A percentile compares a stretch with the other conserved stretches of the same genome.
Evolutionary conservation across 2,329 filamentous ascomycete genomes (phyloP).

Genomic region (Colletotrichum sp.): DNA sequence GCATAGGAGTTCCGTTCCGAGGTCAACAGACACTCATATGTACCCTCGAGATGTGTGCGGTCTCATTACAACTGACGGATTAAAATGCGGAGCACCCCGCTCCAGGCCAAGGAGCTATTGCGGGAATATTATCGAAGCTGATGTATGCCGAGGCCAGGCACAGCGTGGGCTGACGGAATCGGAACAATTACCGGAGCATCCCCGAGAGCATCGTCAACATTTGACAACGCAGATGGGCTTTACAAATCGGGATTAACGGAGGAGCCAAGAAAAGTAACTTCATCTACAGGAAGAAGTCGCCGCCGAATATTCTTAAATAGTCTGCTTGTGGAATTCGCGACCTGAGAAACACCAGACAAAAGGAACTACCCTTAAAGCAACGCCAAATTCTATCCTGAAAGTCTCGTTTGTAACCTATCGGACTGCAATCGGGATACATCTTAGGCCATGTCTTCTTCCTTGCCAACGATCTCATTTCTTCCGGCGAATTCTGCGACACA

Average conservation of each 20-base stretch:
- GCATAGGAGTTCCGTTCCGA: fast-evolving
- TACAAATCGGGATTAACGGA: fast-evolving
- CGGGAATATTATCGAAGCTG: background rate
- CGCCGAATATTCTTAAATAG: background rate
- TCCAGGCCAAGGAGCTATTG: background rate
- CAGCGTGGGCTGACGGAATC: background rate
- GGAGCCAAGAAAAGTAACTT: no score
- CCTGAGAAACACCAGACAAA: background rate
- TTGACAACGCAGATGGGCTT: background rate
- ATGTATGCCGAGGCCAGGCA: background rate
- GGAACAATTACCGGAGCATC: background rate
- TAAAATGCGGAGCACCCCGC: background rate
- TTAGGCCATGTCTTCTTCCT: background rate
- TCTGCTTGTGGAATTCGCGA: background rate
- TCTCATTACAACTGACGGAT: background rate
- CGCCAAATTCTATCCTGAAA: background rate
- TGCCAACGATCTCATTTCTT: background rate
- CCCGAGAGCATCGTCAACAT: background rate
- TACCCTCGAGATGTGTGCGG: background rate
- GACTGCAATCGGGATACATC: fast-evolving
- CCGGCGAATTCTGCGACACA: background rate
- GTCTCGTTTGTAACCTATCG: background rate
- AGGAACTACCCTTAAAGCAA: fast-evolving
- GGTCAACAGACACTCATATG: background rate
- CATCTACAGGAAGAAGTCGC: background rate